A percentile compares a stretch with the other conserved stretches of the same genome.
Evolutionary conservation across 1,139 yeast genomes (phyloP).

Genomic region (Blastobotrys buckinghamii): DNA sequence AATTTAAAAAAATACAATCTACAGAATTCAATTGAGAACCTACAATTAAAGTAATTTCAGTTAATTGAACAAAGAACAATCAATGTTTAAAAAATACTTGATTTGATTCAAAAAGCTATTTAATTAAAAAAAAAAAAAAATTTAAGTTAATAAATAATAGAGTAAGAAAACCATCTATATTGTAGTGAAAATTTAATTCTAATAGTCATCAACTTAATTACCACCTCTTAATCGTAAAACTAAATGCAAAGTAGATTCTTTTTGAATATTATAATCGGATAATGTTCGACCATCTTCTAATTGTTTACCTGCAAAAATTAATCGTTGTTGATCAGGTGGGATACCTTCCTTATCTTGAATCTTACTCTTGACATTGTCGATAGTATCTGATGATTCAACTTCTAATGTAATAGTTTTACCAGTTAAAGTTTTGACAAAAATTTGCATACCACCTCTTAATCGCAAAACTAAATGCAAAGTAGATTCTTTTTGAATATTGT

Average conservation of each 20-base stretch:
- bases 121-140: too few relatives aligned
- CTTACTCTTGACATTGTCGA: constrained; percentile 90
- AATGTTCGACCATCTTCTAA: constrained; percentile 90
- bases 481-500: constrained; percentile 94
- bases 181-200: too few relatives aligned
- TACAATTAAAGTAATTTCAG: too few relatives aligned
- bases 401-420: constrained; percentile 83
- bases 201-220: too few relatives aligned
- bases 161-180: too few relatives aligned
- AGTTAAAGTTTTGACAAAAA: constrained; percentile 69
- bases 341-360: constrained; percentile 94
- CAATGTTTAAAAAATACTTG: too few relatives aligned
- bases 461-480: constrained; percentile 82
- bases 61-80: too few relatives aligned
- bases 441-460: constrained; percentile 78
- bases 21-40: too few relatives aligned
- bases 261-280: constrained; percentile 91
- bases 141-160: too few relatives aligned
- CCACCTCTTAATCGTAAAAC: constrained; percentile 90
- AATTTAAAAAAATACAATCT: too few relatives aligned
- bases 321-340: constrained; percentile 92
- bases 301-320: constrained; percentile 92
- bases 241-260: constrained; percentile 85
- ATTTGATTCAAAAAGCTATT: too few relatives aligned
- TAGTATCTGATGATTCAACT: constrained; percentile 92